Evolutionary conservation across 306 rosid species (phyloP).

Genomic region (Cyamopsis tetragonoloba): DNA sequence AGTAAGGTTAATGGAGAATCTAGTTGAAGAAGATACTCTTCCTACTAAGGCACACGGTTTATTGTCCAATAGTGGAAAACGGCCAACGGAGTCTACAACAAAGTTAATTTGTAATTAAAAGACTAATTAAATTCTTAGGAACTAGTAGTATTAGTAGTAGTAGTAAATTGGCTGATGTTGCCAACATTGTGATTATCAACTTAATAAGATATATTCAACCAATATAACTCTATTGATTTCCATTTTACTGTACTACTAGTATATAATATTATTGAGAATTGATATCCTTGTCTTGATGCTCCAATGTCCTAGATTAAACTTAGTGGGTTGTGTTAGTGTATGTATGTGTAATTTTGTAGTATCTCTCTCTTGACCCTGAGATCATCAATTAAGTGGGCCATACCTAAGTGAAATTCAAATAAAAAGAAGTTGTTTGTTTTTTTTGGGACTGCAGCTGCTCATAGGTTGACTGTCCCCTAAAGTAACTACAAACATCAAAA

Average conservation of each 20-base stretch:
- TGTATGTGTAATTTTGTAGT: no score
- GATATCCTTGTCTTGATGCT: slow-evolving; percentile 21
- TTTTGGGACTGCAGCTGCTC: slow-evolving; percentile 24
- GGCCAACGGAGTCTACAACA: slow-evolving; percentile 38
- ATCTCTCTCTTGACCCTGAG: neutral
- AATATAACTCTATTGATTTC: slow-evolving; percentile 18
- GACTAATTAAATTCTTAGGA: slow-evolving; percentile 4
- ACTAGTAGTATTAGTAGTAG: no score
- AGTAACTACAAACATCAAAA: neutral
- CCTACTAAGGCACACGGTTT: slow-evolving; percentile 29
- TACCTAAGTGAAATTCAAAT: slow-evolving; percentile 6
- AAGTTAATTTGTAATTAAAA: no score
- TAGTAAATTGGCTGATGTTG: neutral
- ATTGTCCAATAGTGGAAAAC: slow-evolving; percentile 31
- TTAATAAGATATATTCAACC: slow-evolving; percentile 9
- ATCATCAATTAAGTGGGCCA: slow-evolving; percentile 28
- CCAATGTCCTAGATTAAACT: slow-evolving; percentile 29
- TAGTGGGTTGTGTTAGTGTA: slow-evolving; percentile 17
- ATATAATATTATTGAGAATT: slow-evolving; percentile 9
- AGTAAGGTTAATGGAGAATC: slow-evolving; percentile 30
- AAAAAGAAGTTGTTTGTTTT: slow-evolving; percentile 30
- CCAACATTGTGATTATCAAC: slow-evolving; percentile 28
- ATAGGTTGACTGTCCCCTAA: slow-evolving; percentile 28
- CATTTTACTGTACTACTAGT: no score
- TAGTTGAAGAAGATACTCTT: slow-evolving; percentile 31